phyloP scores from a whole-genome alignment of 2,329 filamentous ascomycete species.

The Zymoseptoria brevis region DNA sequence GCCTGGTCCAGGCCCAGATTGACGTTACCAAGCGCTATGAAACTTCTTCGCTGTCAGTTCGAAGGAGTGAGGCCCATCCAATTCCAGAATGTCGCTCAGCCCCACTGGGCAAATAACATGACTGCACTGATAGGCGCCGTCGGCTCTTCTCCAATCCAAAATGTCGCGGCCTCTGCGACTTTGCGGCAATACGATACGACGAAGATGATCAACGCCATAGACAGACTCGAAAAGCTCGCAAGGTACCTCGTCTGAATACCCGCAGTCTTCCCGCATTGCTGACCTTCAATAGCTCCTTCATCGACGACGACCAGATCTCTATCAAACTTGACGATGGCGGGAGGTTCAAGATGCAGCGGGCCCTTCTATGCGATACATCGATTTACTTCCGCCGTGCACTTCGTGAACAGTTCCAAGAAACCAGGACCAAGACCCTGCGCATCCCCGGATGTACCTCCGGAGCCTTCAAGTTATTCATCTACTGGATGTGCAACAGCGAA shows the following conservation, averaged over 20 bases:
- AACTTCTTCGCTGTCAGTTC: too few species aligned
- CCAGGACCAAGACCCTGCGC: neutral
- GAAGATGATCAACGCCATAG: neutral
- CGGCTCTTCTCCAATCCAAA: too few species aligned
- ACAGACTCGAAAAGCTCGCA: too few species aligned
- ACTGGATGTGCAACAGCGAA: slow-evolving; percentile 1
- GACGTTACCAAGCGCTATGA: too few species aligned
- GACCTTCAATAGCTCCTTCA: neutral
- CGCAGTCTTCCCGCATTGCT: too few species aligned
- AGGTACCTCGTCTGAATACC: neutral
- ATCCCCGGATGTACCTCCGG: neutral
- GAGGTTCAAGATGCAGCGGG: slow-evolving; percentile 1
- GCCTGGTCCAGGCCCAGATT: too few species aligned
- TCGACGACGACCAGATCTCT: neutral
- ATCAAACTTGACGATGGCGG: neutral
- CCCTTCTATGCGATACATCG: slow-evolving; percentile 1
- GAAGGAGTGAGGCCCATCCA: too few species aligned
- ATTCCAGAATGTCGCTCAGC: too few species aligned
- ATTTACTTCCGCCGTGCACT: slow-evolving; percentile 5
- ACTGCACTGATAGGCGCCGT: too few species aligned
- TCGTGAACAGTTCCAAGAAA: slow-evolving; percentile 1
- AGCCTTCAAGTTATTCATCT: slow-evolving; percentile 1
- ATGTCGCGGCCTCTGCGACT: too few species aligned
- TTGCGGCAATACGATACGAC: too few species aligned
- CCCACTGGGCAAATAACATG: too few species aligned